A percentile compares a stretch with the other conserved stretches of the same genome.
Evolutionary conservation across 805 yeast species (phyloP).

Genomic region (Wickerhamomyces bovis): DNA sequence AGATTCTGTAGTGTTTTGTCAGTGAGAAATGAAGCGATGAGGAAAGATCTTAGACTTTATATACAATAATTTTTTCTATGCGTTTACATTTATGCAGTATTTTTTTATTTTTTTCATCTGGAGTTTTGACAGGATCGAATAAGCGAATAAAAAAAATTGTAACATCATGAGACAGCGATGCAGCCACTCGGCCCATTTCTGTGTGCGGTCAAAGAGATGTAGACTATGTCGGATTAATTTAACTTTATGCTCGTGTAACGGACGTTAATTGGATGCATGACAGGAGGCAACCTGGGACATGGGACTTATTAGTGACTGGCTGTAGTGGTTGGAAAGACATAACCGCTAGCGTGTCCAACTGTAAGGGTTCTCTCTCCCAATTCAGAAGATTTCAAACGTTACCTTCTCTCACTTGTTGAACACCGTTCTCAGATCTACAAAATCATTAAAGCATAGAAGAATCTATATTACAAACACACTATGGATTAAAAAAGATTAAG

Average conservation of each 20-base stretch:
- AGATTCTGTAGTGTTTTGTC: not conserved
- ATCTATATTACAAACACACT: not conserved
- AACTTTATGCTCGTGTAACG: too few relatives aligned
- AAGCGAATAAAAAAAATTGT: not conserved
- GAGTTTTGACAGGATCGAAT: not conserved
- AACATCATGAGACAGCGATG: not conserved
- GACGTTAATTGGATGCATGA: too few relatives aligned
- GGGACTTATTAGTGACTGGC: too few relatives aligned
- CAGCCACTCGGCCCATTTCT: not conserved
- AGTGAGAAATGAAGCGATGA: not conserved
- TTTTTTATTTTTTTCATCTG: not conserved
- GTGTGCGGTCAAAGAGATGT: not conserved
- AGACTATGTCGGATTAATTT: too few relatives aligned
- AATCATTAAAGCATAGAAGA: not conserved
- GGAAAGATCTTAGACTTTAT: not conserved
- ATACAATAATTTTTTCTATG: not conserved
- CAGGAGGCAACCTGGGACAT: too few relatives aligned
- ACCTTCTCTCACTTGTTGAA: too few relatives aligned
- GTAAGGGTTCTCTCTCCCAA: too few relatives aligned
- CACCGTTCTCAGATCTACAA: too few relatives aligned
- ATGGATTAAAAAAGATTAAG: constrained; percentile 8
- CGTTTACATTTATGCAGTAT: not conserved
- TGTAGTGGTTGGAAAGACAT: too few relatives aligned
- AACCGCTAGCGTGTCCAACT: too few relatives aligned
- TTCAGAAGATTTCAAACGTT: too few relatives aligned